These are phyloP conservation scores for Lentinula sp. DNA, from an alignment of 768 basidiomycete species.

Conservation along the genomic window DNA sequence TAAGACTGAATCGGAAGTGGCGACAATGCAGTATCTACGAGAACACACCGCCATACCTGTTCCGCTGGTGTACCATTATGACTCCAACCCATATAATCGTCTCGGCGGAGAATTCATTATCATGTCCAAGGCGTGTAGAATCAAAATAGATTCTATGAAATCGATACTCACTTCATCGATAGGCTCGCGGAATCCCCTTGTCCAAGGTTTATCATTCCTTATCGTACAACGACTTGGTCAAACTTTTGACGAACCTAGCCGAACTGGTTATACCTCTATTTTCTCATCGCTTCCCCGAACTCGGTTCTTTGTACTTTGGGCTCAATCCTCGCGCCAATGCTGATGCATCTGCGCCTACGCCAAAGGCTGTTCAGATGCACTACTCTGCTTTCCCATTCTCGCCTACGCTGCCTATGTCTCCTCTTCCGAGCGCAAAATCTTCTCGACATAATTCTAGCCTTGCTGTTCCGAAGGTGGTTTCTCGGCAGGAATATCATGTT, in stretches of 20 bases:
- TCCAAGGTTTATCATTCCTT: constrained; percentile 67
- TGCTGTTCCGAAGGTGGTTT: not conserved
- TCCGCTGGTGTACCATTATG: constrained; percentile 69
- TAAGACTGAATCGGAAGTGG: constrained; percentile 85
- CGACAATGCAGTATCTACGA: constrained; percentile 77
- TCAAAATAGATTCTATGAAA: not conserved
- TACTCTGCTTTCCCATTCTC: constrained; percentile 42
- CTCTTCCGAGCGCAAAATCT: constrained; percentile 16
- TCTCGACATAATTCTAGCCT: constrained; percentile 18
- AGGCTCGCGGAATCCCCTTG: constrained; percentile 75
- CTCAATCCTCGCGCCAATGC: constrained; percentile 27
- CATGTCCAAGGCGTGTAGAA: constrained; percentile 67
- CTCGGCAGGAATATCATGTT: constrained; percentile 42
- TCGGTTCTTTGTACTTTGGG: constrained; percentile 70
- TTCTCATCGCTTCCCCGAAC: constrained; percentile 66
- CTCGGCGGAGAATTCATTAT: constrained; percentile 82
- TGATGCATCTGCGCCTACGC: constrained; percentile 35
- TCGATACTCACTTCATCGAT: constrained; percentile 10
- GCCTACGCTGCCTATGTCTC: constrained; percentile 29
- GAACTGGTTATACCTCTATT: constrained; percentile 66
- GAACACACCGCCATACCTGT: constrained; percentile 67
- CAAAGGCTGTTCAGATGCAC: constrained; percentile 31
- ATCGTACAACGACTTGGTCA: constrained; percentile 55
- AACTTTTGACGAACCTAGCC: constrained; percentile 64
- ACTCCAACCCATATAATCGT: constrained; percentile 79